Percentiles rank a stretch among this genome's conserved stretches.
These are phyloP conservation scores for Candida corydali DNA, from an alignment of 805 yeast genomes.

Conservation along the genomic window DNA sequence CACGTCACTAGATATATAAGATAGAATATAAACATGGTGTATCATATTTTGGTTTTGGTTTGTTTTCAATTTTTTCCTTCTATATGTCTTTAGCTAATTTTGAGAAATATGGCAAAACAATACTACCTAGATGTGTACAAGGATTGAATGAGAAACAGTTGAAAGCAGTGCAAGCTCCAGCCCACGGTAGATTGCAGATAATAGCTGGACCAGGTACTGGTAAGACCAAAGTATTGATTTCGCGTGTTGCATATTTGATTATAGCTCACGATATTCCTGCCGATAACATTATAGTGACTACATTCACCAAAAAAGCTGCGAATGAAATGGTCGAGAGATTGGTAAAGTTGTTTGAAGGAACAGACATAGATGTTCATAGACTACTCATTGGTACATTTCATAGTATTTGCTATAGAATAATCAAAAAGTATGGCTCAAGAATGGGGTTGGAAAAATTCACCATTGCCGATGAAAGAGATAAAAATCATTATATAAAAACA, in stretches of 20 bases:
- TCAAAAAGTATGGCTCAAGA: conserved; percentile 50
- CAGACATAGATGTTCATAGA: conserved; percentile 35
- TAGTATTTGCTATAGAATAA: conserved; percentile 63
- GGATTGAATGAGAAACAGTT: conserved; percentile 39
- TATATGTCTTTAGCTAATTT: background rate
- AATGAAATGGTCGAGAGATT: conserved; percentile 74
- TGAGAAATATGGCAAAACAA: conserved; percentile 1
- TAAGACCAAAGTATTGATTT: conserved; percentile 78
- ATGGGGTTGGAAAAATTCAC: conserved; percentile 44
- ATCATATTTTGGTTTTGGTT: background rate
- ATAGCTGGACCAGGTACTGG: conserved; percentile 65
- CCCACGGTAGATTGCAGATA: conserved; percentile 40
- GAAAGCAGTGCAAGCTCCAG: conserved; percentile 41
- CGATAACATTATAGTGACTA: conserved; percentile 69
- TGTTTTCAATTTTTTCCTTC: background rate
- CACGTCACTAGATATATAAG: background rate
- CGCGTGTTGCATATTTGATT: conserved; percentile 72
- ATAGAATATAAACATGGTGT: background rate
- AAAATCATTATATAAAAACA: conserved; percentile 41
- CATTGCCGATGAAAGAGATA: conserved; percentile 66
- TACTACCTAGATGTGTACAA: conserved; percentile 4
- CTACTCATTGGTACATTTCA: conserved; percentile 88
- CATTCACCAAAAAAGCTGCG: conserved; percentile 93
- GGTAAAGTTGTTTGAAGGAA: conserved; percentile 23
- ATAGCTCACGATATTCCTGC: conserved; percentile 52